phyloP scores from a whole-genome alignment of 2,329 filamentous ascomycete species.

The Diplodia seriata region DNA sequence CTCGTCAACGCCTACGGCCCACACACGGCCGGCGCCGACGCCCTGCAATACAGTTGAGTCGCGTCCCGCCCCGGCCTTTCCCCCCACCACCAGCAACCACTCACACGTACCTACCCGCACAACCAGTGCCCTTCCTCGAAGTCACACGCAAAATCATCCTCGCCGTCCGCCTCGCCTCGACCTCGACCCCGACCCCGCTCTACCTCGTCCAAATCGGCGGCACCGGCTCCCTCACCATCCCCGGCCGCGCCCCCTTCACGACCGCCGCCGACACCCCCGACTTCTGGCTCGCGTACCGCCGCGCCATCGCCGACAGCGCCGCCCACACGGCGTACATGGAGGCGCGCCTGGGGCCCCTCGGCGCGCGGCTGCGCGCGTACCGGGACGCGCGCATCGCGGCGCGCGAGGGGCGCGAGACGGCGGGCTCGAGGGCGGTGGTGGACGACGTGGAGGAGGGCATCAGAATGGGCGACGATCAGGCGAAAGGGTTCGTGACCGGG shows the following conservation, averaged over 20 bases:
- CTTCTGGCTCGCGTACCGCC: slow-evolving; percentile 46
- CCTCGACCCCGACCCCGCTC: no score
- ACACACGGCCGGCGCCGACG: slow-evolving; percentile 41
- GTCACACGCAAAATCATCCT: slow-evolving; percentile 45
- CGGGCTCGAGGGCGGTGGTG: not conserved
- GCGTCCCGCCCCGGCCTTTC: no score
- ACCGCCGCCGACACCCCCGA: slow-evolving; percentile 44
- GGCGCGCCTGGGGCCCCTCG: slow-evolving; percentile 44
- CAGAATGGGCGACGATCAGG: slow-evolving; percentile 39
- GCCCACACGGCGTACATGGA: slow-evolving; percentile 47
- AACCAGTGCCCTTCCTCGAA: slow-evolving; percentile 47
- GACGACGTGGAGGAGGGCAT: slow-evolving; percentile 36
- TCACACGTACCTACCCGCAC: no score
- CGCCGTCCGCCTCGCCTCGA: slow-evolving; percentile 40
- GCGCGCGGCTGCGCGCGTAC: slow-evolving; percentile 40
- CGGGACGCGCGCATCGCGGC: slow-evolving; percentile 41
- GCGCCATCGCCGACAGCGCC: slow-evolving; percentile 45
- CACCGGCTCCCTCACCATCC: slow-evolving; percentile 44
- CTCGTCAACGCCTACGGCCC: slow-evolving; percentile 46
- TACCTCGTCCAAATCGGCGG: slow-evolving; percentile 49
- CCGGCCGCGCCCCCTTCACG: slow-evolving; percentile 33
- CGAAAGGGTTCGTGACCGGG: slow-evolving; percentile 44
- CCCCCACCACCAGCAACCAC: no score
- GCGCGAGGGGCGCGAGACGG: slow-evolving; percentile 33
- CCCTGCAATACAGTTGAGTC: slow-evolving; percentile 42